Conservation (phyloP, 139 green algal species). For the Coelastrella sp. region DNA sequence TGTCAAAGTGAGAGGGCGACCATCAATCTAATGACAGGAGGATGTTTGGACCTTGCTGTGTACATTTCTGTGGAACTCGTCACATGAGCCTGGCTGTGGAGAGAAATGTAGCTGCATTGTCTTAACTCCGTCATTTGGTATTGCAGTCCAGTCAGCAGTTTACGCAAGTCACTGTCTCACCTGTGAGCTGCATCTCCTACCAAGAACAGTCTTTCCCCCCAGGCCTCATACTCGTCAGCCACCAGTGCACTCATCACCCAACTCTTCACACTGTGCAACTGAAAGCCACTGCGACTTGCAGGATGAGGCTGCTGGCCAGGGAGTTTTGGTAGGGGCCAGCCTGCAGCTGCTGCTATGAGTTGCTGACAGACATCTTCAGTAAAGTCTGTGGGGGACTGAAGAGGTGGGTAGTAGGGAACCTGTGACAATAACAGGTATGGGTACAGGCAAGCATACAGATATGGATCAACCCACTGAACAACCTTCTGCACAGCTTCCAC, state of each 20-base stretch:
- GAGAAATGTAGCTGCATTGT: too few species aligned
- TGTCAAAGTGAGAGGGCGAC: too few species aligned
- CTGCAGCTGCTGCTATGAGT: constrained; percentile 65
- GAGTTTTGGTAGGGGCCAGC: constrained; percentile 47
- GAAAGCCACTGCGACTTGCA: background rate
- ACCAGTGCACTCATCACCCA: constrained; percentile 93
- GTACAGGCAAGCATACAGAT: too few species aligned
- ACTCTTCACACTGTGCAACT: constrained; percentile 66
- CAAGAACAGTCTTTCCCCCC: constrained; percentile 75
- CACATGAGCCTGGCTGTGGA: too few species aligned
- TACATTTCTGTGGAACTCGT: too few species aligned
- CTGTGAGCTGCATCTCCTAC: constrained; percentile 92
- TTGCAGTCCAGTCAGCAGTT: too few species aligned
- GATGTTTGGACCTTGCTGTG: too few species aligned
- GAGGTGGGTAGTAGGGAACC: constrained; percentile 92
- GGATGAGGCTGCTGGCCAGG: background rate
- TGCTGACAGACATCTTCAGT: constrained; percentile 50
- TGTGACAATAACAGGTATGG: constrained; percentile 63
- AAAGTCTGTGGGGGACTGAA: constrained; percentile 87
- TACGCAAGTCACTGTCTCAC: too few species aligned
- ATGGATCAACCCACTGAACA: too few species aligned
- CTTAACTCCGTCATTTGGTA: too few species aligned
- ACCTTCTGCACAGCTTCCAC: too few species aligned
- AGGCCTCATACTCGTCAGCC: constrained; percentile 60
- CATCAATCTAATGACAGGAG: too few species aligned